Conservation (phyloP, 768 basidiomycete genomes). For the Gloeopeniophorella convolvens region DNA sequence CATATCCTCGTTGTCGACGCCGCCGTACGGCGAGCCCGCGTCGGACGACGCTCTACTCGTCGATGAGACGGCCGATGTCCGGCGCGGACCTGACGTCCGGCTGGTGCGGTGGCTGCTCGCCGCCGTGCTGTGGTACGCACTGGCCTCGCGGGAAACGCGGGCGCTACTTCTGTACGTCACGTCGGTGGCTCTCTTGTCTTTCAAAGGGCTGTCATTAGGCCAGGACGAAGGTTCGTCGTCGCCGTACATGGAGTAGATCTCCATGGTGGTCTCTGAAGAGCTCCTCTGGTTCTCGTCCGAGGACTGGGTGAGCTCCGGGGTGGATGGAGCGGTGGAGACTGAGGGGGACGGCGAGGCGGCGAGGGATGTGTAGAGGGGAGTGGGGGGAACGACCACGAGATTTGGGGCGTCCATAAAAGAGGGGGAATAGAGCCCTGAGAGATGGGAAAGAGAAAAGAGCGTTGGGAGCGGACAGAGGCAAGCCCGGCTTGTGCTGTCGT, state of each 20-base stretch:
- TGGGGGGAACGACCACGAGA: conserved; percentile 15
- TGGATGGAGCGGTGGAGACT: conserved; percentile 19
- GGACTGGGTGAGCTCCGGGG: conserved; percentile 33
- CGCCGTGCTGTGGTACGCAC: conserved; percentile 14
- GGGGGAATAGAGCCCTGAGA: background rate
- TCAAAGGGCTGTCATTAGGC: conserved; percentile 25
- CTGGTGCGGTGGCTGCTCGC: conserved; percentile 11
- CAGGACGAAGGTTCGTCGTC: conserved; percentile 36
- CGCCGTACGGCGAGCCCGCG: conserved; percentile 12
- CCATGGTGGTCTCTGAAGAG: conserved; percentile 70
- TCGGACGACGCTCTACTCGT: conserved; percentile 25
- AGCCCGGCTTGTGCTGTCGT: conserved; percentile 19
- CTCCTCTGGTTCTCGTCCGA: conserved; percentile 39
- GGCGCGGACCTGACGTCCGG: conserved; percentile 30
- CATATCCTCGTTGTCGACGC: conserved; percentile 4
- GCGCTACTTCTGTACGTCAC: conserved; percentile 2
- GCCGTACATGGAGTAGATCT: conserved; percentile 85
- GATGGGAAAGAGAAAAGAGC: conserved; percentile 4
- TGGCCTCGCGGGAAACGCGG: conserved; percentile 9
- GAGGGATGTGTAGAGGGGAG: conserved; percentile 5
- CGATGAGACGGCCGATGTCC: conserved; percentile 30
- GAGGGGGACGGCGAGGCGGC: conserved; percentile 8
- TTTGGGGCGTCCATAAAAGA: conserved; percentile 20
- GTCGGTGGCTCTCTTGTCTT: conserved; percentile 29
- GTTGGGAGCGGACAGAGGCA: conserved; percentile 8